Base-by-base conservation (phyloP, 805 yeast species). In the Saturnispora kantuleensis region DNA sequence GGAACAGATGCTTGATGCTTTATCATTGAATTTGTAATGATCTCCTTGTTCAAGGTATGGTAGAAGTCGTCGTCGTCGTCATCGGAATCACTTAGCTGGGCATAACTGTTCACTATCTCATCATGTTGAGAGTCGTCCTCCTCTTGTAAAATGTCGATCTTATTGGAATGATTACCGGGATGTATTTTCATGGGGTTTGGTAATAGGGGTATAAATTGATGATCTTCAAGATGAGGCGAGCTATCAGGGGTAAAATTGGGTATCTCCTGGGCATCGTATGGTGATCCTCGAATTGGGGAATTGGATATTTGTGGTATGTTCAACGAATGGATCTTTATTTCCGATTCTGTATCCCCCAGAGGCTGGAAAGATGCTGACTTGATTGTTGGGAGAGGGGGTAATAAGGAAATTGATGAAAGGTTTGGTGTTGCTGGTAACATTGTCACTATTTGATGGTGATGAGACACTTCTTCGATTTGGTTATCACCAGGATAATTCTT, bases 231-330 rank as follows among this genome's bases (percentile, higher is more conserved):
- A 21, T 21, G 26, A 21, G 26, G 26, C 8, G 26, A 5, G 8
- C 26, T 21, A 21, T 21, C 26, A 5, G 26, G 26, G 8, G 26
- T 21, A 6, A 34, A 12, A 34, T 3, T 18, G 11, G 17, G 5
- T 4, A 15, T 15, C n/a, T 34, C 17, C 12, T 34, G 6, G 5
- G 12, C 17, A 15, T 34, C 16, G 9, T 26, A 35, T 35, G n/a
- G 9, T 9, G 11, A 28, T 26, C 29, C 9, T 13, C 15, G 11
- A 3, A 36, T 31, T 31, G 45, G 45, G 4, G 45, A 42, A 42
- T 13, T 31, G 10, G 45, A 36, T 13, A 42, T 31, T 37, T 42
- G 41, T 17, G 45, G 45, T n/a, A 42, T 42, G 16, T 42, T 42
- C 9, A 42, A 26, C 13, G 34, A 29, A 18, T 37, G 45, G 15